A percentile compares a stretch with the other conserved stretches of the same genome.
Evolutionary conservation across 208 protist genomes (phyloP).

Genomic region (Acanthamoeba castellanii): DNA sequence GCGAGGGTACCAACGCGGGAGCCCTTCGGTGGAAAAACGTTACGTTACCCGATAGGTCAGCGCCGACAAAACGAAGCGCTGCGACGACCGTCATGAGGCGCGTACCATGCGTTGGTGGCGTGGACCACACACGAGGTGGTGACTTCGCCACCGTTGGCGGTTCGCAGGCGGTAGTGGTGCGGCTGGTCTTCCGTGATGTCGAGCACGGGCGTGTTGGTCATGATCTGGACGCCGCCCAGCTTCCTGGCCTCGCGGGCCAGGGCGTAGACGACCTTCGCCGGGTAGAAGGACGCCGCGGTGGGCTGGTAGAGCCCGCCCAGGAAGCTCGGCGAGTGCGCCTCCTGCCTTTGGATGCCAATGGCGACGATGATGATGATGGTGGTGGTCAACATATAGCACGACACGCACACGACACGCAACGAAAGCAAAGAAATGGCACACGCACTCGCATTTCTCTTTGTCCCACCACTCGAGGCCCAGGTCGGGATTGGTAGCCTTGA

Average conservation of each 20-base stretch:
- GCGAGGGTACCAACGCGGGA: not conserved
- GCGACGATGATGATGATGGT: too few species aligned
- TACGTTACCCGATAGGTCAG: too few species aligned
- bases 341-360: not conserved
- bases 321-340: not conserved
- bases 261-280: constrained; percentile 61
- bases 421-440: not conserved
- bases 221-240: not conserved
- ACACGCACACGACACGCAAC: too few species aligned
- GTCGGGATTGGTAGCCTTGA: not conserved
- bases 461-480: constrained; percentile 22
- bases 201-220: not conserved
- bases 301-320: constrained; percentile 37
- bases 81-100: not conserved
- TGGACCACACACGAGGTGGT: constrained; percentile 30
- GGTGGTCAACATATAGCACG: too few species aligned
- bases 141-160: not conserved
- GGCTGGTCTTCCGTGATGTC: not conserved
- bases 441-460: not conserved
- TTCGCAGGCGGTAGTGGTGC: not conserved
- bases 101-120: constrained; percentile 67
- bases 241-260: not conserved
- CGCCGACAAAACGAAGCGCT: not conserved
- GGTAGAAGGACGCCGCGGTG: constrained; percentile 20
- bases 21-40: not conserved